Evolutionary conservation across 371 early-diverging fungal genomes (phyloP).

Genomic region (Paraphysoderma sedebokerense): DNA sequence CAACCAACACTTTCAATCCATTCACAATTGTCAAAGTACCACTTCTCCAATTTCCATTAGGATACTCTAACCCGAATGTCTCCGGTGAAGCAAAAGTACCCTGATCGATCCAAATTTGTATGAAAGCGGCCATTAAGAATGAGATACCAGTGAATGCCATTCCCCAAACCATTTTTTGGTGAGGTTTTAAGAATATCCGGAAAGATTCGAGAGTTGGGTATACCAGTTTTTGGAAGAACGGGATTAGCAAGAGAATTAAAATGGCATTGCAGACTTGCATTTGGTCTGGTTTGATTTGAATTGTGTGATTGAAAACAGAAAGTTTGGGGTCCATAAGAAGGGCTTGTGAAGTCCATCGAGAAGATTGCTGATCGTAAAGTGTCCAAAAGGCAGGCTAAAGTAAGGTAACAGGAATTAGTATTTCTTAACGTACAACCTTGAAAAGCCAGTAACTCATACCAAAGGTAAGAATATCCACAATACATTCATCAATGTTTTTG

Average conservation of each 20-base stretch:
- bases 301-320: neutral
- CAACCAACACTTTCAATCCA: too few relatives aligned
- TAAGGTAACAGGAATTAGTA: too few relatives aligned
- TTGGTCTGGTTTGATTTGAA: slow-evolving; percentile 10
- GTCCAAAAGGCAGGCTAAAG: slow-evolving; percentile 19
- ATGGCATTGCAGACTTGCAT: slow-evolving; percentile 19
- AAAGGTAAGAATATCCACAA: neutral
- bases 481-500: neutral
- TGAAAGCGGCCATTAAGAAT: neutral
- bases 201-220: slow-evolving; percentile 5
- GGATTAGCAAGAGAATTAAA: slow-evolving; percentile 15
- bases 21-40: too few relatives aligned
- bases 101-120: neutral
- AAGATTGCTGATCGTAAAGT: slow-evolving; percentile 22
- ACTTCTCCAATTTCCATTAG: too few relatives aligned
- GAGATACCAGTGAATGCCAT: slow-evolving; percentile 6
- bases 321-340: slow-evolving; percentile 9
- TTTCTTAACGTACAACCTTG: neutral
- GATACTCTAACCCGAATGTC: too few relatives aligned
- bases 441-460: too few relatives aligned
- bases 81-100: neutral
- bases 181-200: too few relatives aligned
- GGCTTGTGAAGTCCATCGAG: slow-evolving; percentile 24
- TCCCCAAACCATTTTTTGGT: slow-evolving; percentile 13
- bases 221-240: slow-evolving; percentile 12